Evolutionary conservation across 108 stramenopile genomes (phyloP), one percentile per base, ranked within the genome.

Genomic region (Cyclostephanos tholiformis): DNA sequence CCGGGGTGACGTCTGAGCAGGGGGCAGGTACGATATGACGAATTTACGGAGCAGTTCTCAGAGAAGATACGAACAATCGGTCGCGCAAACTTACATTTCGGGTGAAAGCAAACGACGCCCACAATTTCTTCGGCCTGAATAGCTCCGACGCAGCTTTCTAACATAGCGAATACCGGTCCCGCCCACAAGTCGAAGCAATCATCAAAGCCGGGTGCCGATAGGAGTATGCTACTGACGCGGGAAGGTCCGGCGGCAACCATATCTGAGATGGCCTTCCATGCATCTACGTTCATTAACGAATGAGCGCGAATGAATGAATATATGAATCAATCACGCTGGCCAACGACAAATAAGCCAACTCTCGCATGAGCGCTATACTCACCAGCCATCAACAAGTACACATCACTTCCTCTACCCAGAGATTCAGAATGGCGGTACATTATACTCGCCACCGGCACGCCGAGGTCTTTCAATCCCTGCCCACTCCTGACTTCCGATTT

Each of bases 51-150:
- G 43, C 10, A 23, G 12, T 39, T 46, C 25, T 41, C 10, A 26
- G 46, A 14, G 62, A 16, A 58, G 7, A 58, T 23, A 13, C 16
- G 25, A 27, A 1, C 30, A 13, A 30, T 4, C 25, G 9, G 27
- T 7, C 19, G 6, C 23, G 56, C 16, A 65, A 22, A 55, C 76
- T 70, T 52, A 74, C 72, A 93, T 16, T 83, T 35, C 14, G 92
- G 92, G 82, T 93, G 92, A 55, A 93, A 93, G 49, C 92, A 93
- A 41, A 93, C 92, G 23, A 93, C 85, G 27, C 92, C 92, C 69
- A 93, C 72, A 19, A 82, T 55, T 49, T 68, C 67, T 66, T 91
- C 85, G 12, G 87, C 88, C 48, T 70, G 67, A 26, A 87, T 88
- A 7, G 89, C 92, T 11, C 87, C 72, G 3, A 93, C 89, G 44